These are phyloP conservation scores for Endothia cerciana DNA, from an alignment of 2,329 filamentous ascomycete genomes.

Conservation along the genomic window DNA sequence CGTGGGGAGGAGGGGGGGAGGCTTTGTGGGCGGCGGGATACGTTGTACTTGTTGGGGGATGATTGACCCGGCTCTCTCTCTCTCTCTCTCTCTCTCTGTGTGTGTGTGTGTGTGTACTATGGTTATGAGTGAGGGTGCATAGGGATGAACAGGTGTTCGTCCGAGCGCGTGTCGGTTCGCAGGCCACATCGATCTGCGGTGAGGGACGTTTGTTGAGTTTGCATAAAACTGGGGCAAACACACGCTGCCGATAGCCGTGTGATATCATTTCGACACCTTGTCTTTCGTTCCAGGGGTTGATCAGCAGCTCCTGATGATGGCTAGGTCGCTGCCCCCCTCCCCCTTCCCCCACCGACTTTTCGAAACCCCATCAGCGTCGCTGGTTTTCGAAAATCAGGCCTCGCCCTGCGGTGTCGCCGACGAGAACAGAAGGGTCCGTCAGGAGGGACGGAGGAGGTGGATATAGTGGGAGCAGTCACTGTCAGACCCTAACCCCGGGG, in stretches of 20 bases:
- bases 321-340: neutral
- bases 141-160: slow-evolving; percentile 7
- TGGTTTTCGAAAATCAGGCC: too few species aligned
- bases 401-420: neutral
- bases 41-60: too few species aligned
- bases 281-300: neutral
- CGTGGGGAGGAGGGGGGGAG: too few species aligned
- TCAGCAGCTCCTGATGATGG: neutral
- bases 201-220: slow-evolving; percentile 11
- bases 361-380: too few species aligned
- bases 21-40: too few species aligned
- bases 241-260: slow-evolving; percentile 9
- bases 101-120: too few species aligned
- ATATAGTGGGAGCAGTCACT: neutral
- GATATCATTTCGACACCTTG: neutral
- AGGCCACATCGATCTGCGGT: slow-evolving; percentile 9
- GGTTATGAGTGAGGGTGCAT: too few species aligned
- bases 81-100: too few species aligned
- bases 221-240: slow-evolving; percentile 8
- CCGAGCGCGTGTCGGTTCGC: neutral
- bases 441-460: neutral
- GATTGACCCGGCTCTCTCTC: too few species aligned
- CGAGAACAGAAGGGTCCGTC: neutral
- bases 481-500: neutral
- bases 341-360: neutral